Percentiles rank a stretch among this genome's conserved stretches.
Evolutionary conservation across 2,329 filamentous ascomycete species (phyloP).

Genomic region (Fusarium sp.): DNA sequence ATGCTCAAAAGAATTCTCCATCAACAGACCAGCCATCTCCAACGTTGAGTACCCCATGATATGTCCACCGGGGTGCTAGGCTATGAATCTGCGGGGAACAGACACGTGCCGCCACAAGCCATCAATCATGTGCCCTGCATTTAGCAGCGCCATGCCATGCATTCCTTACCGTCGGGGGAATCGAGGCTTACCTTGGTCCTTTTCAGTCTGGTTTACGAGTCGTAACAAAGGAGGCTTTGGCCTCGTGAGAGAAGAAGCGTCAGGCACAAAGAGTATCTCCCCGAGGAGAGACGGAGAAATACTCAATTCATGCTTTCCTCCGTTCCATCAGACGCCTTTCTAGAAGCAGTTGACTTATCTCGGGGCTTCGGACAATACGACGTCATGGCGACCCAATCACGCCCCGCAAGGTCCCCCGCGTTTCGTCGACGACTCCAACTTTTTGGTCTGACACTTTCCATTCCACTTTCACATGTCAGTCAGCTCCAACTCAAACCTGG

Average conservation of each 20-base stretch:
- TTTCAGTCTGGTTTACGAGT: slow-evolving; percentile 10
- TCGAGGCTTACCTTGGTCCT: neutral
- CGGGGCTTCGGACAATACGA: slow-evolving; percentile 12
- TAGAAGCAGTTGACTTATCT: neutral
- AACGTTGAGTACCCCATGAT: slow-evolving; percentile 20
- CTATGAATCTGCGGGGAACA: slow-evolving; percentile 6
- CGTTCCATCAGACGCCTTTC: neutral
- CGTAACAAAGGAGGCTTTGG: slow-evolving; percentile 17
- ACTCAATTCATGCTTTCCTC: neutral
- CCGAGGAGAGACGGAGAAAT: neutral
- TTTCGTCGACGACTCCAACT: slow-evolving; percentile 21
- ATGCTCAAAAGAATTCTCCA: neutral
- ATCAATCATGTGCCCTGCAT: slow-evolving; percentile 33
- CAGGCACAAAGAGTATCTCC: neutral
- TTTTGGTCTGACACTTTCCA: slow-evolving; percentile 12
- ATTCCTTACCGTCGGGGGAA: slow-evolving; percentile 17
- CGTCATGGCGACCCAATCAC: slow-evolving; percentile 22
- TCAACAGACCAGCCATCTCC: neutral
- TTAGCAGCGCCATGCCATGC: neutral
- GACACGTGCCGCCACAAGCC: slow-evolving; percentile 28
- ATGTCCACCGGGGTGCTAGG: slow-evolving; percentile 9
- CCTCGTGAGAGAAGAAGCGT: slow-evolving; percentile 2
- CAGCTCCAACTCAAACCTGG: neutral
- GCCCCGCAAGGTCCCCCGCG: slow-evolving; percentile 22
- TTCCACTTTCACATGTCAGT: slow-evolving; percentile 45